These are phyloP conservation scores for Sarocladium strictum DNA, from an alignment of 2,329 filamentous ascomycete species.

Conservation along the genomic window DNA sequence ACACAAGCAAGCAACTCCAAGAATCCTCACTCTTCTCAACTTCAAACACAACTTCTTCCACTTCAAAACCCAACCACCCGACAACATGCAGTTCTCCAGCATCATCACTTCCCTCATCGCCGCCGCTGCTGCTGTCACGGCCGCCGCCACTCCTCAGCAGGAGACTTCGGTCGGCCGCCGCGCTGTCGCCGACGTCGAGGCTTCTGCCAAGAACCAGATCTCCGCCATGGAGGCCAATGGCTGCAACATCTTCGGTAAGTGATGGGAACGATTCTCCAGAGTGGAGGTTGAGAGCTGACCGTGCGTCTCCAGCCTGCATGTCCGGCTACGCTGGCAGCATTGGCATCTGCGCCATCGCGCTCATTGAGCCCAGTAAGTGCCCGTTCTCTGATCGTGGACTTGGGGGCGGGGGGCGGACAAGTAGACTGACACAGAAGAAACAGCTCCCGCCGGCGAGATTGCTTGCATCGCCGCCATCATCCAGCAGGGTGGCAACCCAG, in stretches of 20 bases:
- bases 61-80: background rate
- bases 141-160: slow-evolving; percentile 2
- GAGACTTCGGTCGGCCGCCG: background rate
- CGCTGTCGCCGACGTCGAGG: background rate
- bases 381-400: background rate
- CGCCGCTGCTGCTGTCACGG: background rate
- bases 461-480: slow-evolving; percentile 7
- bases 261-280: too few relatives aligned
- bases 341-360: slow-evolving; percentile 1
- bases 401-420: background rate
- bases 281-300: too few relatives aligned
- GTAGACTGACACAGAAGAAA: background rate
- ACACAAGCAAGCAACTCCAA: background rate
- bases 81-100: slow-evolving; percentile 7
- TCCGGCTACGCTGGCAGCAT: slow-evolving; percentile 2
- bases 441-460: slow-evolving; percentile 4
- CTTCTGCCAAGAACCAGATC: background rate
- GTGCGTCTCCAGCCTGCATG: background rate
- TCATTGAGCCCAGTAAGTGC: slow-evolving; percentile 3
- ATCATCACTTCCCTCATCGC: slow-evolving; percentile 7
- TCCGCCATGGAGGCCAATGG: background rate
- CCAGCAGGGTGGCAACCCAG: slow-evolving; percentile 4
- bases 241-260: slow-evolving; percentile 4
- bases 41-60: background rate
- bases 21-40: background rate